Conservation (phyloP, 2,329 filamentous ascomycete species). For the Diaporthe sp. region DNA sequence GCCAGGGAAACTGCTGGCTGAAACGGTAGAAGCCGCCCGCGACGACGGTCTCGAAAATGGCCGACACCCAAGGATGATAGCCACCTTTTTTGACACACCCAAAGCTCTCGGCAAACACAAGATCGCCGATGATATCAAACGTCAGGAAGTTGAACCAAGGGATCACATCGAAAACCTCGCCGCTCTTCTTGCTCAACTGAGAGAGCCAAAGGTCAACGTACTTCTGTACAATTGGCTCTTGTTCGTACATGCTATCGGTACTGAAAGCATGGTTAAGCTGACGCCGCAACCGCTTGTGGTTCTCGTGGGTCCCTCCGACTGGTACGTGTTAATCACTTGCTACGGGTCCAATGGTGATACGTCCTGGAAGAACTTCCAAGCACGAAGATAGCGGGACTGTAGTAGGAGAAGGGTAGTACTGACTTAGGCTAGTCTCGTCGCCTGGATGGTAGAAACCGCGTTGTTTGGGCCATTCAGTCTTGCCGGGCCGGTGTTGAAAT, state of each 20-base stretch:
- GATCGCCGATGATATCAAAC: constrained; percentile 44
- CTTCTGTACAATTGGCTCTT: constrained; percentile 27
- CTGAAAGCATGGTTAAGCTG: constrained; percentile 34
- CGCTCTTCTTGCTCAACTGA: constrained; percentile 26
- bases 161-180: constrained; percentile 22
- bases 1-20: constrained; percentile 1
- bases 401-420: neutral
- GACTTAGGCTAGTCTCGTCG: constrained; percentile 15
- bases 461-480: constrained; percentile 28
- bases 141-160: constrained; percentile 44
- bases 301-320: constrained; percentile 23
- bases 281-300: constrained; percentile 31
- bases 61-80: constrained; percentile 43
- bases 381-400: neutral
- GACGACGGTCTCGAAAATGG: constrained; percentile 32
- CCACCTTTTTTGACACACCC: constrained; percentile 37
- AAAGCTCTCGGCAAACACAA: constrained; percentile 44
- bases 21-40: neutral
- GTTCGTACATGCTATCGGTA: constrained; percentile 34
- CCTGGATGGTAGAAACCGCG: constrained; percentile 6
- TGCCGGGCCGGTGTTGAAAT: constrained; percentile 32
- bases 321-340: neutral
- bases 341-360: neutral
- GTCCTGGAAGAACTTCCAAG: neutral
- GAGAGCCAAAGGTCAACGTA: constrained; percentile 23